phyloP scores from a whole-genome alignment of 1,284 basidiomycete species.

The Marasmius sp. region DNA sequence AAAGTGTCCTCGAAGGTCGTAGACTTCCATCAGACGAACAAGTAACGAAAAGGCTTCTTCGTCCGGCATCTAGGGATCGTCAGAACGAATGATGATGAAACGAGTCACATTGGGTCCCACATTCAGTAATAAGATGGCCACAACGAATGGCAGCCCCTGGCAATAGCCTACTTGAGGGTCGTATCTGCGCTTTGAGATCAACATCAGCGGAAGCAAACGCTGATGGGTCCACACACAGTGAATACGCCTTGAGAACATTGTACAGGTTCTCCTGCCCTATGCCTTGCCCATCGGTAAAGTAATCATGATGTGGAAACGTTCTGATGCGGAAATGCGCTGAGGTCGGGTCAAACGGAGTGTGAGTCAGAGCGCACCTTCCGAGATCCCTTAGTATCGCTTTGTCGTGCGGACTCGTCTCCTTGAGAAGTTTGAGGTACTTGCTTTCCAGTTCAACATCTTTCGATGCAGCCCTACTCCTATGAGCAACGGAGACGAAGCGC shows the following conservation, averaged over 20 bases:
- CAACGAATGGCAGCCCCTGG: conserved; percentile 94
- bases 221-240: conserved; percentile 51
- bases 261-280: conserved; percentile 96
- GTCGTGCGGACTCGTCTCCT: conserved; percentile 85
- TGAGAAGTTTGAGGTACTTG: conserved; percentile 82
- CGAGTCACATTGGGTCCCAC: conserved; percentile 43
- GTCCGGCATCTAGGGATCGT: conserved; percentile 82
- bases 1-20: conserved; percentile 95
- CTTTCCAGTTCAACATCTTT: conserved; percentile 89
- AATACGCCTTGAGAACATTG: conserved; percentile 98
- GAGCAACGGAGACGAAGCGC: conserved; percentile 10
- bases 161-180: conserved; percentile 97
- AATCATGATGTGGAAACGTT: conserved; percentile 97
- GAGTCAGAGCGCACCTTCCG: conserved; percentile 53
- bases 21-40: conserved; percentile 97
- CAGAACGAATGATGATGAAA: conserved; percentile 5
- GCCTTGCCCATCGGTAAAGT: conserved; percentile 90
- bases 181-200: conserved; percentile 52
- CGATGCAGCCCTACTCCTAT: conserved; percentile 67
- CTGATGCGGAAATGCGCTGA: conserved; percentile 32
- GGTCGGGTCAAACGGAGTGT: neutral
- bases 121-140: conserved; percentile 90
- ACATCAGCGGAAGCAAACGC: conserved; percentile 15
- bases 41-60: conserved; percentile 97
- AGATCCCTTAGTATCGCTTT: conserved; percentile 93